Percentiles rank a stretch among this genome's conserved stretches.
phyloP scores from a whole-genome alignment of 2,329 filamentous ascomycete genomes.

The Aurifilum marmelostoma region DNA sequence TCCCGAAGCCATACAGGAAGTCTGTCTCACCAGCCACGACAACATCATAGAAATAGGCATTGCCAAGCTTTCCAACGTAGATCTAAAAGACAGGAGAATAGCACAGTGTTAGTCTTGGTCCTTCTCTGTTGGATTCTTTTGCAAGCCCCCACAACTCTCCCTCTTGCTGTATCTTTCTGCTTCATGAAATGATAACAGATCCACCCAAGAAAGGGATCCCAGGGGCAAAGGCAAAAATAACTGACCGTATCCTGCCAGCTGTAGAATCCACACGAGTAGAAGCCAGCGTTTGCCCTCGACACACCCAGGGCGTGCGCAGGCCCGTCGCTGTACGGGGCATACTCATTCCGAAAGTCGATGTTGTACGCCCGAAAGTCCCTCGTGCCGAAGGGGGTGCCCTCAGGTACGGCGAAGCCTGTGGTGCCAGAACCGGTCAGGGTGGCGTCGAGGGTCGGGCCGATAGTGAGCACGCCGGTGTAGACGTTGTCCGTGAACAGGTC shows the following conservation, averaged over 20 bases:
- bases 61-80: constrained; percentile 68
- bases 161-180: neutral
- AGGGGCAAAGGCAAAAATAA: too few species aligned
- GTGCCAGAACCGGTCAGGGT: constrained; percentile 64
- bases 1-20: constrained; percentile 71
- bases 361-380: constrained; percentile 68
- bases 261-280: constrained; percentile 69
- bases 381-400: constrained; percentile 65
- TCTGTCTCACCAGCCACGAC: constrained; percentile 68
- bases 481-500: constrained; percentile 58
- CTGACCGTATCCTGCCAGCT: constrained; percentile 68
- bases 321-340: constrained; percentile 51
- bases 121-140: neutral
- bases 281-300: constrained; percentile 66
- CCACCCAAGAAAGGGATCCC: too few species aligned
- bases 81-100: constrained; percentile 41
- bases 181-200: too few species aligned
- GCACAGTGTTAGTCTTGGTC: neutral
- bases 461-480: constrained; percentile 62
- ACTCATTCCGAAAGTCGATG: constrained; percentile 66
- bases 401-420: constrained; percentile 63
- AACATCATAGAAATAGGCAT: constrained; percentile 64
- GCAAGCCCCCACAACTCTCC: too few species aligned
- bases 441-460: constrained; percentile 66
- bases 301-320: constrained; percentile 64